phyloP scores from a whole-genome alignment of 768 basidiomycete genomes.

The Lepiota brunneoincarnata region DNA sequence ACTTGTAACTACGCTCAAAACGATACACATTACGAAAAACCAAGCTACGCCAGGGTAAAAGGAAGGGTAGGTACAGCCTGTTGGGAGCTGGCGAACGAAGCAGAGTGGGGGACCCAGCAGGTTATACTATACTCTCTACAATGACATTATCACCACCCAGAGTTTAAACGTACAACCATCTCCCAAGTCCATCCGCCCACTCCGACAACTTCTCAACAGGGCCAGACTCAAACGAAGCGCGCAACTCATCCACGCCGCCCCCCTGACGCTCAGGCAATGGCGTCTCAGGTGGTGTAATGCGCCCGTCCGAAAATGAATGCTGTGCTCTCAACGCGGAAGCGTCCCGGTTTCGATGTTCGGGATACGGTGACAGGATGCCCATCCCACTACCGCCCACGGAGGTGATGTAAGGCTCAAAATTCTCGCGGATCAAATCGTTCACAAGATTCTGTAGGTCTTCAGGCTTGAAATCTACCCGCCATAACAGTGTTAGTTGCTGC shows the following conservation, averaged over 20 bases:
- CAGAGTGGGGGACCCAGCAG: too few species aligned
- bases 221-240: slow-evolving; percentile 42
- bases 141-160: too few species aligned
- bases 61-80: too few species aligned
- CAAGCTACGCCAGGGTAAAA: too few species aligned
- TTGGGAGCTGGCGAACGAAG: too few species aligned
- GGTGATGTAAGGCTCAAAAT: slow-evolving; percentile 85
- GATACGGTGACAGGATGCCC: slow-evolving; percentile 73
- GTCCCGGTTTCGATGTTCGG: slow-evolving; percentile 36
- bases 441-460: slow-evolving; percentile 57
- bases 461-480: slow-evolving; percentile 65
- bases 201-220: slow-evolving; percentile 39
- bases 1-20: too few species aligned
- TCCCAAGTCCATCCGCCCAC: slow-evolving; percentile 54
- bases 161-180: slow-evolving; percentile 59
- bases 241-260: slow-evolving; percentile 28
- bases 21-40: too few species aligned
- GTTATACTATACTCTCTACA: too few species aligned
- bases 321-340: slow-evolving; percentile 16
- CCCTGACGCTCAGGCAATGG: slow-evolving; percentile 30
- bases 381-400: slow-evolving; percentile 92
- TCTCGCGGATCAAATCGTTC: slow-evolving; percentile 52
- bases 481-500: slow-evolving; percentile 10
- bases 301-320: slow-evolving; percentile 24
- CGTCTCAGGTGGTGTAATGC: slow-evolving; percentile 50